Evolutionary conservation across 1,139 yeast species (phyloP).

Genomic region (Spathaspora jeffriesii): DNA sequence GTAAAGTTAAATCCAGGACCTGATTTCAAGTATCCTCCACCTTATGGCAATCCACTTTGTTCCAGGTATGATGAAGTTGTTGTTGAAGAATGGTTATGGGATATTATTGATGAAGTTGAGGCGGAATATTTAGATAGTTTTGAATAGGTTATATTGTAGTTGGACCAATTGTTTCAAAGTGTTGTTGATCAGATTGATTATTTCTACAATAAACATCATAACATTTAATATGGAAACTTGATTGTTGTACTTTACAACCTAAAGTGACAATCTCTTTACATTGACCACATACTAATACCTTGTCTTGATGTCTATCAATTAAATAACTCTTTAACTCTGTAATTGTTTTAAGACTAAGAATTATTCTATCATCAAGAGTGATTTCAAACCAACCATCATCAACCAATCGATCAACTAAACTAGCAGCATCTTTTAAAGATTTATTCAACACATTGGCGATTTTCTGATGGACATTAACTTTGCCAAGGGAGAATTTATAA

Average conservation of each 20-base stretch:
- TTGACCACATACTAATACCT: slow-evolving; percentile 47
- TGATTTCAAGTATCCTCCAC: slow-evolving; percentile 49
- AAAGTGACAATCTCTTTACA: slow-evolving; percentile 60
- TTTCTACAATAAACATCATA: slow-evolving; percentile 34
- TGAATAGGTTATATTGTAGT: slow-evolving; percentile 24
- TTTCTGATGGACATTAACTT: slow-evolving; percentile 28
- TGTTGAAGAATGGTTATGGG: slow-evolving; percentile 83
- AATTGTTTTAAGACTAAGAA: slow-evolving; percentile 41
- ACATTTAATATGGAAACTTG: slow-evolving; percentile 53
- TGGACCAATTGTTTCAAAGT: slow-evolving; percentile 20
- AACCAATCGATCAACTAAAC: slow-evolving; percentile 38
- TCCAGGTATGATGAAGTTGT: slow-evolving; percentile 69
- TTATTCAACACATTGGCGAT: slow-evolving; percentile 23
- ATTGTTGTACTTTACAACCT: slow-evolving; percentile 30
- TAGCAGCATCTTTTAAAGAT: slow-evolving; percentile 31
- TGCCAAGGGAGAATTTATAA: slow-evolving; percentile 27
- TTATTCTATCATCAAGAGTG: slow-evolving; percentile 26
- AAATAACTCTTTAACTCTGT: slow-evolving; percentile 50
- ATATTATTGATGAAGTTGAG: slow-evolving; percentile 82
- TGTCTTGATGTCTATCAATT: slow-evolving; percentile 44
- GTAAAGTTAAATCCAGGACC: slow-evolving; percentile 75
- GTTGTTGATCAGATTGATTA: slow-evolving; percentile 12
- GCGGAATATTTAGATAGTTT: slow-evolving; percentile 57
- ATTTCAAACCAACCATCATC: slow-evolving; percentile 55
- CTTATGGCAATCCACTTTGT: slow-evolving; percentile 47